phyloP scores from a whole-genome alignment of 169 alveolate genomes.

The Cryptosporidium meleagridis region DNA sequence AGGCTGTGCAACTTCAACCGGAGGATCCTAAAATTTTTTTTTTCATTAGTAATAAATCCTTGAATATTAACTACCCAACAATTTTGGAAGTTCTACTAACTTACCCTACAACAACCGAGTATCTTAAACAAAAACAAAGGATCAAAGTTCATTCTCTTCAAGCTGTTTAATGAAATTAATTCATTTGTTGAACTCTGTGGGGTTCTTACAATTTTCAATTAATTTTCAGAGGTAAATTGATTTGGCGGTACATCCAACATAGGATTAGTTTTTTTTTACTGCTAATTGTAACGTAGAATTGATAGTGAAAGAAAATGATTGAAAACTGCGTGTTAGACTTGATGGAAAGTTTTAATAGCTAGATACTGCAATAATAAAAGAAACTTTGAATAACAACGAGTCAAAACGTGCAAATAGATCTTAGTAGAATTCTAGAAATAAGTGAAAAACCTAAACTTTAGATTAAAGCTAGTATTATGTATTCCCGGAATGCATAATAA shows the following conservation, averaged over 20 bases:
- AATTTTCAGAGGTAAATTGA: neutral
- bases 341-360: too few relatives aligned
- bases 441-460: conserved; percentile 12
- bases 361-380: neutral
- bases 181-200: neutral
- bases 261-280: too few relatives aligned
- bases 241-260: neutral
- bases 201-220: neutral
- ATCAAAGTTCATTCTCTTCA: conserved; percentile 51
- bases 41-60: neutral
- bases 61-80: neutral
- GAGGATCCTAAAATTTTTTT: conserved; percentile 59
- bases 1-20: conserved; percentile 74
- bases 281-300: too few relatives aligned
- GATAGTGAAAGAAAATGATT: too few relatives aligned
- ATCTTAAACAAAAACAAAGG: conserved; percentile 64
- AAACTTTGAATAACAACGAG: neutral
- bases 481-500: neutral
- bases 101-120: conserved; percentile 73
- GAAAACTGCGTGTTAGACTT: too few relatives aligned
- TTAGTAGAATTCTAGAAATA: neutral
- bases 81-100: neutral
- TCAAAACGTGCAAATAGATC: neutral
- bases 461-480: neutral
- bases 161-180: neutral